phyloP scores from a whole-genome alignment of 2,329 filamentous ascomycete genomes.

The Fusarium falciforme region DNA sequence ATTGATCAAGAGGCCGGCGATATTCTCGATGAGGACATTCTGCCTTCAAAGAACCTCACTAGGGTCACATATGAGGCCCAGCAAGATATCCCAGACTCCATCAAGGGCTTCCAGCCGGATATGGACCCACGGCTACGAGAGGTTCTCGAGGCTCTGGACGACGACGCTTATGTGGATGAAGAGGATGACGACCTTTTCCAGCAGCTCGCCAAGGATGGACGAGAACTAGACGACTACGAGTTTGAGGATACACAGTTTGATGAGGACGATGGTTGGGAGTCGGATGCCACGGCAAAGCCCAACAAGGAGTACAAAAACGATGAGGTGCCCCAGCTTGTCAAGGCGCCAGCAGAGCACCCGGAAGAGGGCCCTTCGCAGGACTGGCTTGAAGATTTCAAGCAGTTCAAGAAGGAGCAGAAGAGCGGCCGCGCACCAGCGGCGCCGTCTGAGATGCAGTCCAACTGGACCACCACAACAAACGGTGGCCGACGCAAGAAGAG shows the following conservation, averaged over 20 bases:
- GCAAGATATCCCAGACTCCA: slow-evolving; percentile 90
- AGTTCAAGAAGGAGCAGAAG: slow-evolving; percentile 88
- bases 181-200: slow-evolving; percentile 90
- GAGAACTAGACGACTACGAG: slow-evolving; percentile 81
- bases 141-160: slow-evolving; percentile 91
- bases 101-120: slow-evolving; percentile 94
- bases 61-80: slow-evolving; percentile 89
- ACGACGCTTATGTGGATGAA: slow-evolving; percentile 92
- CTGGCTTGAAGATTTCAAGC: slow-evolving; percentile 93
- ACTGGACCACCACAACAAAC: slow-evolving; percentile 80
- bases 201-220: slow-evolving; percentile 73
- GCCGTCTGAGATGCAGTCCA: slow-evolving; percentile 73
- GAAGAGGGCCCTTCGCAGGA: slow-evolving; percentile 77
- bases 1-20: slow-evolving; percentile 65
- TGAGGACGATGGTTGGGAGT: slow-evolving; percentile 90
- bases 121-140: slow-evolving; percentile 96
- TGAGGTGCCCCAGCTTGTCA: slow-evolving; percentile 61
- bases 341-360: slow-evolving; percentile 57
- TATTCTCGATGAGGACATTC: slow-evolving; percentile 77
- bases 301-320: slow-evolving; percentile 65
- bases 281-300: slow-evolving; percentile 90
- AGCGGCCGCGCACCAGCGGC: slow-evolving; percentile 55
- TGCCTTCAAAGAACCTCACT: slow-evolving; percentile 83
- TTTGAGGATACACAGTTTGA: slow-evolving; percentile 77
- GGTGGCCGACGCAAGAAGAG: slow-evolving; percentile 91